Percentiles rank a stretch among this genome's conserved stretches.
These are phyloP conservation scores for Ampelocalamus luodianensis DNA, from an alignment of 176 grass and related monocot genomes.

Conservation along the genomic window DNA sequence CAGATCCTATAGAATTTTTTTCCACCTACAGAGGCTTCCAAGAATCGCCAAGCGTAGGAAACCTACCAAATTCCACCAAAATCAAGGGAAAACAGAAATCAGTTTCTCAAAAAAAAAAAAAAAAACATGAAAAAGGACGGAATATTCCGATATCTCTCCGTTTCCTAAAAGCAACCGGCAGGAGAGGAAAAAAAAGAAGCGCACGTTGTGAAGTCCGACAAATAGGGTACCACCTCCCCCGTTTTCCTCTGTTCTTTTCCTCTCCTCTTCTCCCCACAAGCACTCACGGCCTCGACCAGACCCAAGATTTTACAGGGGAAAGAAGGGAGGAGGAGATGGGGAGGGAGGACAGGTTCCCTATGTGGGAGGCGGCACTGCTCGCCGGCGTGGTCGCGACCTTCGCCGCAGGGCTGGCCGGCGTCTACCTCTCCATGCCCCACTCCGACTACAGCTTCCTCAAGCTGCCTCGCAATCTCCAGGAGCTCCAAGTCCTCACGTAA, in stretches of 20 bases:
- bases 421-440: conserved; percentile 92
- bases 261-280: neutral
- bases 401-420: conserved; percentile 66
- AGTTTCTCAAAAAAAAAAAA: neutral
- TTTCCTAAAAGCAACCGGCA: conserved; percentile 35
- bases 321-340: conserved; percentile 44
- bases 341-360: conserved; percentile 61
- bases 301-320: neutral
- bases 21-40: no score
- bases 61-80: neutral
- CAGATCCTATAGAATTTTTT: no score
- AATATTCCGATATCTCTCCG: conserved; percentile 3
- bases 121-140: conserved; percentile 5
- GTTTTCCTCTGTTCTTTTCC: no score
- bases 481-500: conserved; percentile 89
- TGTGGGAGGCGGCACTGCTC: conserved; percentile 73
- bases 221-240: conserved; percentile 8
- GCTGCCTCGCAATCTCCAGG: conserved; percentile 64
- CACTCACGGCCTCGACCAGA: neutral
- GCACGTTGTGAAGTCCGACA: neutral
- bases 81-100: neutral
- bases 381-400: conserved; percentile 62
- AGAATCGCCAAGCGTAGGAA: neutral
- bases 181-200: neutral
- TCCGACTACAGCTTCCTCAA: conserved; percentile 78